A percentile compares a stretch with the other conserved stretches of the same genome.
phyloP scores from a whole-genome alignment of 345 rosid genomes.

The Corchorus olitorius region DNA sequence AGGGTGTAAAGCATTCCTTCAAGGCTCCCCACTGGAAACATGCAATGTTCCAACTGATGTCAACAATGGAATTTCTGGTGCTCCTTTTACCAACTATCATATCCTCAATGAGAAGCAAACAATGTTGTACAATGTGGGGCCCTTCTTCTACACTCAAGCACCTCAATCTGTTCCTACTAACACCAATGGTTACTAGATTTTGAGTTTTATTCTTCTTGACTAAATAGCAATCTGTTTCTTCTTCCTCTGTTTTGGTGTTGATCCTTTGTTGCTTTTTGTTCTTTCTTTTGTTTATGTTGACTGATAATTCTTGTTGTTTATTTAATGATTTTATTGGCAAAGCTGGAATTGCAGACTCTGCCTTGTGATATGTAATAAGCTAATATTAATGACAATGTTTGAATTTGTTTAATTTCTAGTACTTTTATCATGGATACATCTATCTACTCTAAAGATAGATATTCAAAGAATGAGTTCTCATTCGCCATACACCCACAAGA shows the following conservation, averaged over 20 bases:
- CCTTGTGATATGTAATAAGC: background rate
- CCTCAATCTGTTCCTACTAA: constrained; percentile 10
- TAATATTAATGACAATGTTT: background rate
- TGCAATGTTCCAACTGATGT: constrained; percentile 49
- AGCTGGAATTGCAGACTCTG: background rate
- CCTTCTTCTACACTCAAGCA: constrained; percentile 36
- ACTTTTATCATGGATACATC: no score
- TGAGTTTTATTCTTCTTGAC: constrained; percentile 7
- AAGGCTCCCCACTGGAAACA: constrained; percentile 39
- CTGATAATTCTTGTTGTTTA: background rate
- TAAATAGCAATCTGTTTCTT: background rate
- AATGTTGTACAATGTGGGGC: constrained; percentile 29
- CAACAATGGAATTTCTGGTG: constrained; percentile 50
- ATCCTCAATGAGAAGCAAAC: constrained; percentile 23
- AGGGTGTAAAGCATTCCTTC: constrained; percentile 56
- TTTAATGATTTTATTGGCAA: background rate
- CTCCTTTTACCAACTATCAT: constrained; percentile 37
- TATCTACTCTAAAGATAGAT: no score
- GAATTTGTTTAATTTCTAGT: no score
- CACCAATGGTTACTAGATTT: background rate
- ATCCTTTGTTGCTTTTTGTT: background rate
- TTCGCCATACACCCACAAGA: no score
- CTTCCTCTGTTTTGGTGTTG: background rate
- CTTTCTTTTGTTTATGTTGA: background rate
- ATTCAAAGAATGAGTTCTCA: no score